These are phyloP conservation scores for Boletus rubroflammeus DNA, from an alignment of 768 basidiomycete genomes.

Conservation along the genomic window DNA sequence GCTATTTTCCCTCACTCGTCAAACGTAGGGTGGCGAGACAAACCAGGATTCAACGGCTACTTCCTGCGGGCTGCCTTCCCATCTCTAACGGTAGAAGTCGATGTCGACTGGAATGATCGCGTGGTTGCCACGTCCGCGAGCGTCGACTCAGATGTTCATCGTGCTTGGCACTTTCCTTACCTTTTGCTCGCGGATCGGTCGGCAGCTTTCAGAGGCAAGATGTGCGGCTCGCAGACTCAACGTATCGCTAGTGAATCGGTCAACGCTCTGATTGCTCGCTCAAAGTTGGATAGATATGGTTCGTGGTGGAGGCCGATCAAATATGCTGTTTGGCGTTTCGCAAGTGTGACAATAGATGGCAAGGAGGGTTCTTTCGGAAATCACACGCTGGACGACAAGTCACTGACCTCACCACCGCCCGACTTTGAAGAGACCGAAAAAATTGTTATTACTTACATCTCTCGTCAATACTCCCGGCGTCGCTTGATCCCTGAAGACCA, in stretches of 20 bases:
- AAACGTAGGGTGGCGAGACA: conserved; percentile 68
- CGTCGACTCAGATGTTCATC: conserved; percentile 26
- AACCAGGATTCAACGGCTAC: conserved; percentile 72
- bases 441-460: conserved; percentile 70
- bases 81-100: conserved; percentile 60
- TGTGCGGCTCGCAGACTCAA: conserved; percentile 63
- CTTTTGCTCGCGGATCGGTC: conserved; percentile 72
- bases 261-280: conserved; percentile 44
- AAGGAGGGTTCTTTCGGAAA: conserved; percentile 31
- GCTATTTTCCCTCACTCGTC: conserved; percentile 66
- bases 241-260: conserved; percentile 70
- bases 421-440: conserved; percentile 41
- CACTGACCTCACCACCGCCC: conserved; percentile 4
- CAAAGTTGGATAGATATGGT: conserved; percentile 34
- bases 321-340: conserved; percentile 61
- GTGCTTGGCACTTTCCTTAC: conserved; percentile 70
- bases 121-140: conserved; percentile 27
- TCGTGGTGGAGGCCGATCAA: conserved; percentile 82
- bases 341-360: conserved; percentile 41
- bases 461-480: conserved; percentile 53
- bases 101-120: conserved; percentile 72
- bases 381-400: background rate
- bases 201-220: conserved; percentile 64
- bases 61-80: conserved; percentile 76
- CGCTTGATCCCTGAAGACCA: conserved; percentile 57